A percentile compares a stretch with the other conserved stretches of the same genome.
Conservation (phyloP, 352 stramenopile species). For the Phytophthora kernoviae region DNA sequence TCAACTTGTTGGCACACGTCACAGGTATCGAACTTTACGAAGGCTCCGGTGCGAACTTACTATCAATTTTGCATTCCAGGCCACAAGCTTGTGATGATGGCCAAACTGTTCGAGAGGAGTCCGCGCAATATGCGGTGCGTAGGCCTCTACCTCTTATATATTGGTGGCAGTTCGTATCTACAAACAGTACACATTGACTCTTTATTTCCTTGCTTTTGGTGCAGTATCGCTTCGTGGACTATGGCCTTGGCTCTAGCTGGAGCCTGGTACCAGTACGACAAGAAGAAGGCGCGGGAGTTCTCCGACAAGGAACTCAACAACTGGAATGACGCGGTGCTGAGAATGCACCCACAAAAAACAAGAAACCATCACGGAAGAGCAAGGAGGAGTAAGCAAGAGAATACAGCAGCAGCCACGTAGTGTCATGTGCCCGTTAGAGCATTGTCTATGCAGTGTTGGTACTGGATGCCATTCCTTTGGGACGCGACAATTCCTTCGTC, state of each 20-base stretch:
- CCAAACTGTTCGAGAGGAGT: constrained; percentile 47
- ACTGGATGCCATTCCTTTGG: neutral
- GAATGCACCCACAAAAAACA: constrained; percentile 39
- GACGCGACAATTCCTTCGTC: constrained; percentile 1
- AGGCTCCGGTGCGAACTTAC: no score
- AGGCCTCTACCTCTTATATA: neutral
- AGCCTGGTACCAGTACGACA: constrained; percentile 64
- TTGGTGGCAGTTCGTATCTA: neutral
- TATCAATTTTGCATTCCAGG: neutral
- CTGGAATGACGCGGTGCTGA: constrained; percentile 69
- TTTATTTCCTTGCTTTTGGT: neutral
- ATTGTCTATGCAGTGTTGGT: neutral
- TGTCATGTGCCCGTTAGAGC: neutral
- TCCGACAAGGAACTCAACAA: constrained; percentile 38
- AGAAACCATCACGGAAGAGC: constrained; percentile 21
- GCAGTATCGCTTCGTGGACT: constrained; percentile 60
- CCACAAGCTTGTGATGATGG: constrained; percentile 15
- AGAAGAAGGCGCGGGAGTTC: constrained; percentile 65
- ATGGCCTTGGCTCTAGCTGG: constrained; percentile 42
- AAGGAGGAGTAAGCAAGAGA: neutral
- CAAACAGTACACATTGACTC: no score
- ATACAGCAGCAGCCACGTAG: neutral
- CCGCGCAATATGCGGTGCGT: constrained; percentile 48
- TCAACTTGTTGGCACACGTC: no score
- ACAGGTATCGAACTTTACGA: no score